Percentiles rank a stretch among this genome's conserved stretches.
Evolutionary conservation across 345 rosid species (phyloP).

Genomic region (Corchorus olitorius): DNA sequence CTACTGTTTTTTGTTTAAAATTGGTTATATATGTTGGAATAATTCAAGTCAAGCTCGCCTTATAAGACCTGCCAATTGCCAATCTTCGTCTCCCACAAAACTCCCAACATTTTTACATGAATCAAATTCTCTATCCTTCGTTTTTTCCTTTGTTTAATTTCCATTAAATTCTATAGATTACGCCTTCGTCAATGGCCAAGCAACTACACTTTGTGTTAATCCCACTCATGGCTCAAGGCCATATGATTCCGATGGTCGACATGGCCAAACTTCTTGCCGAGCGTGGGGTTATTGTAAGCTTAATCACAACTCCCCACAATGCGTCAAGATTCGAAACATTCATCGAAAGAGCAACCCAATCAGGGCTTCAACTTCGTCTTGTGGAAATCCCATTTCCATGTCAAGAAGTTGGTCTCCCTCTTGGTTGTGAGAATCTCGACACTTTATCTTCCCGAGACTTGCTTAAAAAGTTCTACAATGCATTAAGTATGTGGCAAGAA

Average conservation of each 20-base stretch:
- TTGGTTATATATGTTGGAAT: not conserved
- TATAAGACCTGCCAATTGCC: slow-evolving; percentile 3
- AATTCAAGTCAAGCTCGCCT: not conserved
- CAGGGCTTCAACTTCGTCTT: slow-evolving; percentile 39
- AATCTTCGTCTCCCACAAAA: not conserved
- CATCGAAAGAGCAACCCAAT: slow-evolving; percentile 37
- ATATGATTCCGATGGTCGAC: slow-evolving; percentile 78
- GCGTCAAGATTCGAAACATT: slow-evolving; percentile 51
- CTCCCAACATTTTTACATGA: too few relatives aligned
- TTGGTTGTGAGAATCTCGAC: slow-evolving; percentile 77
- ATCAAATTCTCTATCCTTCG: not conserved
- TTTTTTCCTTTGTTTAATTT: not conserved
- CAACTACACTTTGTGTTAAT: slow-evolving; percentile 64
- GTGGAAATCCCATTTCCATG: slow-evolving; percentile 54
- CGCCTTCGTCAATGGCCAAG: slow-evolving; percentile 31
- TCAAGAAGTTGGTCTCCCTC: slow-evolving; percentile 66
- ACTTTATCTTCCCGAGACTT: slow-evolving; percentile 55
- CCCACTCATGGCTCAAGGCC: slow-evolving; percentile 87
- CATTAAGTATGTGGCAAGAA: slow-evolving; percentile 47
- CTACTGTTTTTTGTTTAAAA: not conserved
- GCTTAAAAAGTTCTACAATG: slow-evolving; percentile 53
- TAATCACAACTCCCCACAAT: slow-evolving; percentile 71
- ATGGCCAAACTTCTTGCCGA: slow-evolving; percentile 59
- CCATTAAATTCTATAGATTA: not conserved
- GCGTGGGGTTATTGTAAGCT: slow-evolving; percentile 54